phyloP scores from a whole-genome alignment of 331 rosid genomes.

The Stylosanthes scabra region DNA sequence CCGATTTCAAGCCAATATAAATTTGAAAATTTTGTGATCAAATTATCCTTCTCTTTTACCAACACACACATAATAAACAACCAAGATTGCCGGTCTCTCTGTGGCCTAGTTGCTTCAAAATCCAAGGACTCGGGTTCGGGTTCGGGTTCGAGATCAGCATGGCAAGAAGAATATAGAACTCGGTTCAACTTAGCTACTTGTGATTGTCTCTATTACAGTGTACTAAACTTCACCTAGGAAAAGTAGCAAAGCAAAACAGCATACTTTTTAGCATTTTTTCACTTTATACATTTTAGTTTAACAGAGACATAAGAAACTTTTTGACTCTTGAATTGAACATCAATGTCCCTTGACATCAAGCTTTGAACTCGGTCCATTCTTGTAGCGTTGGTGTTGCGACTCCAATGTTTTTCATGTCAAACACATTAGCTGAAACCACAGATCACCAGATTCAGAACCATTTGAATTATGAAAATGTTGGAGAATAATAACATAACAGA shows the following conservation, averaged over 20 bases:
- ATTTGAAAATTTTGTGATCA: too few relatives aligned
- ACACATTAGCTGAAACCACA: conserved; percentile 70
- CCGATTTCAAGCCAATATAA: too few relatives aligned
- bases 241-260: background rate
- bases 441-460: conserved; percentile 20
- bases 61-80: too few relatives aligned
- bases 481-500: too few relatives aligned
- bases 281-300: conserved; percentile 2
- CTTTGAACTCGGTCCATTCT: conserved; percentile 65
- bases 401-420: conserved; percentile 87
- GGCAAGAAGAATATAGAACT: too few relatives aligned
- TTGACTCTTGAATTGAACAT: conserved; percentile 27
- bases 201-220: background rate
- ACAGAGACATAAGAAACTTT: conserved; percentile 1
- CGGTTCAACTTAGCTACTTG: background rate
- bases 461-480: background rate
- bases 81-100: too few relatives aligned
- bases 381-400: conserved; percentile 64
- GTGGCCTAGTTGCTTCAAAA: too few relatives aligned
- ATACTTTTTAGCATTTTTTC: conserved; percentile 1
- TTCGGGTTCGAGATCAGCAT: too few relatives aligned
- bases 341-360: conserved; percentile 47
- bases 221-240: background rate
- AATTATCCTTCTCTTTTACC: too few relatives aligned
- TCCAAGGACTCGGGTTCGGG: too few relatives aligned